Conservation (phyloP, 768 basidiomycete genomes). For the Fomitopsis serialis region DNA sequence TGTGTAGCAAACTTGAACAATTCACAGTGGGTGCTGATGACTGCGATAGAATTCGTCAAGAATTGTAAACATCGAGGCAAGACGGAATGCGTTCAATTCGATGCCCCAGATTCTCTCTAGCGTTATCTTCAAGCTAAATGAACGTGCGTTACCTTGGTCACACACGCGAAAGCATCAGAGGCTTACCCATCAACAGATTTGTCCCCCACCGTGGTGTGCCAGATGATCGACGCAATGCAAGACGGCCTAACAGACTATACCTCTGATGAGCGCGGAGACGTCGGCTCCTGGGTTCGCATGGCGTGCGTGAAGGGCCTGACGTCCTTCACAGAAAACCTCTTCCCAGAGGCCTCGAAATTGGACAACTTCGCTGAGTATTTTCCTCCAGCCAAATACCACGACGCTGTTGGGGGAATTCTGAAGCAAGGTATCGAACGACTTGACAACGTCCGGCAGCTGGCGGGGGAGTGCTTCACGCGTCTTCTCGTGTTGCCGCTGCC, state of each 20-base stretch:
- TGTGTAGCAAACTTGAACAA: conserved; percentile 27
- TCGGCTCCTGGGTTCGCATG: conserved; percentile 92
- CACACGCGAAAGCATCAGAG: neutral
- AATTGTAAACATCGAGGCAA: conserved; percentile 49
- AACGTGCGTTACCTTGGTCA: conserved; percentile 31
- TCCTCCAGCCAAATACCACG: conserved; percentile 50
- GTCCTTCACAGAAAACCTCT: conserved; percentile 44
- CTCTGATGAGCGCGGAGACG: conserved; percentile 90
- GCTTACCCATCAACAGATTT: conserved; percentile 36
- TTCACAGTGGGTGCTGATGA: conserved; percentile 7
- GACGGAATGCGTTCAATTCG: conserved; percentile 48
- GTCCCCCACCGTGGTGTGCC: conserved; percentile 36
- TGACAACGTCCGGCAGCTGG: conserved; percentile 83
- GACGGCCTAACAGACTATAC: conserved; percentile 86
- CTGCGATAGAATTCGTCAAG: conserved; percentile 26
- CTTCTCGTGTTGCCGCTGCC: conserved; percentile 47
- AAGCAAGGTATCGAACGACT: conserved; percentile 90
- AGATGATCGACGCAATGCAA: conserved; percentile 52
- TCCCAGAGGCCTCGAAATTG: conserved; percentile 36
- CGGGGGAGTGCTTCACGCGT: conserved; percentile 55
- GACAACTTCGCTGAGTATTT: conserved; percentile 53
- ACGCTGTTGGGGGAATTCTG: conserved; percentile 59
- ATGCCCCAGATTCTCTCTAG: conserved; percentile 44
- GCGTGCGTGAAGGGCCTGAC: conserved; percentile 67
- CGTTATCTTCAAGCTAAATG: conserved; percentile 35